Evolutionary conservation across 495 filamentous ascomycete species (phyloP), one percentile per base, ranked within the genome.

Genomic region (Aspergillus taichungensis): DNA sequence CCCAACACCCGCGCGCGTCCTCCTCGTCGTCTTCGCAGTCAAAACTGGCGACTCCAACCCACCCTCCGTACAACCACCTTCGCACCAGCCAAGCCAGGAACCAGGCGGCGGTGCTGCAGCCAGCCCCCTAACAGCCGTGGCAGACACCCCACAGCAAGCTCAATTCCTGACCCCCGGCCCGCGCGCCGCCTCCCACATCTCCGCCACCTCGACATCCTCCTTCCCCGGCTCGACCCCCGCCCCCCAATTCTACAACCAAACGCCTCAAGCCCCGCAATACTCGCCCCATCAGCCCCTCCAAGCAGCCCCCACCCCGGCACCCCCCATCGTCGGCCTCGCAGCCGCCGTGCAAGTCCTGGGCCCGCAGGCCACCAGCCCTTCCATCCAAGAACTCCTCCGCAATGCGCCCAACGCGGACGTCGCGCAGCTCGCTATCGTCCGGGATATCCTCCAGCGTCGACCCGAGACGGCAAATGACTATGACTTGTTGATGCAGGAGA

Each of bases 21-120:
- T 95, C 24, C 73, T 94, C 11, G 74, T 85, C 42, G 80, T 85
- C 7, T 84, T 94, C 48, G 85, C 92, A 8, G 79, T 85, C 50
- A 78, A 84, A 40, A 73, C 62, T 0, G 47, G 63, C 33, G 66
- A 70, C 6, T 69, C 67, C 6, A 62, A 67, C 52, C 51, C 70
- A 40, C 45, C 65, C 24, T 69, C 78, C 36, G 56, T 72, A 32
- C 59, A 70, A 54, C 64, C 72, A 30, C 61, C 69, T n/a, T 68
- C 69, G 13, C 65, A 60, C 40, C 70, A 58, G 42, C 57, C 56
- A 24, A 68, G 62, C 46, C 62, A 68, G 45, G 64, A 69, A 46
- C 63, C 65, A 1, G 45, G 47, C 9, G 51, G 57, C 31, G 51
- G 57, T 31, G 57, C 62, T 40, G 64, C 63, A 8, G 18, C 18